Evolutionary conservation across 2,329 filamentous ascomycete species (phyloP), one percentile per base, ranked within the genome.

Genomic region (Ceratocystis diversiconidia): DNA sequence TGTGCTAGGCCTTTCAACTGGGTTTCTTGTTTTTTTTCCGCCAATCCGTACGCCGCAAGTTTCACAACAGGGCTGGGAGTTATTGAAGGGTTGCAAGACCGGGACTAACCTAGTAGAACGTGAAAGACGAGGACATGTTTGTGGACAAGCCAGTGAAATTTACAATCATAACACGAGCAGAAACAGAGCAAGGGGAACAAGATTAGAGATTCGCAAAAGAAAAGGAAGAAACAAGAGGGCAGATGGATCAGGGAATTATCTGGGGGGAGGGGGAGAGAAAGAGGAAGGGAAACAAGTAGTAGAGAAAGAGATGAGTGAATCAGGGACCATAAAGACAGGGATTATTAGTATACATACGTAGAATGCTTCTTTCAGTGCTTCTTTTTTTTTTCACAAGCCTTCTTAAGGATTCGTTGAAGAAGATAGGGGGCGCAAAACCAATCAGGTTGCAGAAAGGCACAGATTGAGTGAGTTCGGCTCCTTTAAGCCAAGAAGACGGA

Each of bases 51-150:
- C 61, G 43, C 61, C 22, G 41, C 61, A 50, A 62, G 61, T 62
- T 62, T 62, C 61, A 62, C 61, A 62, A 62, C 61, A 62, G 61
- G 61, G 61, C 61, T 62, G 22, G 61, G 43, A 36, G 30, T 50
- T 46, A 62, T 62, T 62, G 28, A n/a, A 62, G 61, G 61, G 61
- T 32, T 32, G 61, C 61, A 41, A 32, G 46, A 62, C 61, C 19
- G 12, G 61, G 61, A 62, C 61, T 62, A 62, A 62, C 61, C 61
- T 62, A 25, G 61, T 10, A 62, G 32, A 48, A 25, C 19, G 12
- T n/a, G 41, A 17, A 19, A 61, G 59, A 44, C 36, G 19, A 62
- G 10, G 55, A 19, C 55, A 30, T n/a, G 55, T 32, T 36, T 32
- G 61, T 32, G 43, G 30, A 32, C 30, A 43, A 62, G 43, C 41